Conservation (phyloP, 2,329 filamentous ascomycete species). For the Emmonsiellopsis sp. region DNA sequence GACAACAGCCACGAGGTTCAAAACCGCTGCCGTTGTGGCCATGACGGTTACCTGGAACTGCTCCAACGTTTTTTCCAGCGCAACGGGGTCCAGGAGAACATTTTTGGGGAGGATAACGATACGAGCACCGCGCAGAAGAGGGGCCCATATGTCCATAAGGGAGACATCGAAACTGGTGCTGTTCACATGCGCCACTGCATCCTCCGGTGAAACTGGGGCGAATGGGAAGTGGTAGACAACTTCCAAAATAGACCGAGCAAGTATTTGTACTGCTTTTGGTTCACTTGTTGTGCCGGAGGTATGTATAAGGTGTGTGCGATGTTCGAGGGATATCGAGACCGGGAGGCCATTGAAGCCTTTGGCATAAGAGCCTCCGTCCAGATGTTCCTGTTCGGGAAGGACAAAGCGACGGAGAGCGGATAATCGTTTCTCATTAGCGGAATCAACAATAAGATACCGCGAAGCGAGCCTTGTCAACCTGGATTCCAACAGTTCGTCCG, state of each 20-base stretch:
- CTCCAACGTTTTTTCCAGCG: conserved; percentile 5
- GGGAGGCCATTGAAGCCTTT: not conserved
- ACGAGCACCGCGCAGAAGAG: conserved; percentile 12
- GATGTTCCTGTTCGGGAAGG: not conserved
- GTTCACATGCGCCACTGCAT: conserved; percentile 15
- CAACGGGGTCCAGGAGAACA: conserved; percentile 8
- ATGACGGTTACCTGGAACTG: conserved; percentile 10
- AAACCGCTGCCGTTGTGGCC: conserved; percentile 12
- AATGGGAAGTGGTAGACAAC: conserved; percentile 14
- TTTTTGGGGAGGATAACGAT: conserved; percentile 12
- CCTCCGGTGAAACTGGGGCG: conserved; percentile 7
- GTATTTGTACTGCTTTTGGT: conserved; percentile 15
- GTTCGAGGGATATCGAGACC: conserved; percentile 1
- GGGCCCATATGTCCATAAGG: conserved; percentile 19
- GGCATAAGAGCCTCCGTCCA: not conserved
- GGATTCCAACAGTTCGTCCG: conserved; percentile 13
- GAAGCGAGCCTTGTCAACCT: conserved; percentile 8
- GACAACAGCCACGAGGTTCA: conserved; percentile 11
- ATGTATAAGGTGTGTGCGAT: conserved; percentile 6
- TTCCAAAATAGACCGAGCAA: conserved; percentile 13
- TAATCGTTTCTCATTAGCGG: conserved; percentile 1
- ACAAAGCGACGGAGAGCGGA: not conserved
- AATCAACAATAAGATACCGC: conserved; percentile 8
- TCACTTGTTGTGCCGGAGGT: conserved; percentile 7
- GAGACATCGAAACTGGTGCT: conserved; percentile 19